Evolutionary conservation across 208 protist species (phyloP).

Genomic region (Leishmania martiniquensis): DNA sequence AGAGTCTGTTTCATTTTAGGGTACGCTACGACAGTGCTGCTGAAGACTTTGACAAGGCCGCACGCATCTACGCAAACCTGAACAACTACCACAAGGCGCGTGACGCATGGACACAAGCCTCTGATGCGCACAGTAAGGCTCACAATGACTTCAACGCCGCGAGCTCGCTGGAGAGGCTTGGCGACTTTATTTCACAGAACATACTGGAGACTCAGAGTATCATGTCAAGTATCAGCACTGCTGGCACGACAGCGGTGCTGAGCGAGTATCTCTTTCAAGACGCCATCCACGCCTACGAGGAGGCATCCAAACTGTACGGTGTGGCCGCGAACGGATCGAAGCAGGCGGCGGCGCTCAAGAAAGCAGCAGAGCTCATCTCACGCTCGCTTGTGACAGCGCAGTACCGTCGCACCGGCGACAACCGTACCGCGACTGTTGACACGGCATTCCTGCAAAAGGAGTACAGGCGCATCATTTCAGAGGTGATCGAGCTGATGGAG

Average conservation of each 20-base stretch:
- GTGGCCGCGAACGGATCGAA: conserved; percentile 34
- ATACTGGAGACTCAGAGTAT: conserved; percentile 19
- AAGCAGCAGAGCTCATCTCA: conserved; percentile 32
- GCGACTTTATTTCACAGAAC: conserved; percentile 25
- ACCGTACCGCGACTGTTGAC: conserved; percentile 1
- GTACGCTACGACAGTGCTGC: conserved; percentile 66
- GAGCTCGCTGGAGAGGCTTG: conserved; percentile 54
- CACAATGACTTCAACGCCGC: conserved; percentile 53
- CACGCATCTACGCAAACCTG: conserved; percentile 65
- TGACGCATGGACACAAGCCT: conserved; percentile 48
- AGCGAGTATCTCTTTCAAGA: conserved; percentile 25
- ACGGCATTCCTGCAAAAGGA: conserved; percentile 12
- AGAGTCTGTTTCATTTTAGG: conserved; percentile 52
- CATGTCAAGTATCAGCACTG: conserved; percentile 2
- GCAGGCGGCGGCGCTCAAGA: conserved; percentile 35
- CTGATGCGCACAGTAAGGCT: conserved; percentile 50
- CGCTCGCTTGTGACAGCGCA: conserved; percentile 10
- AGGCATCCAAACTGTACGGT: conserved; percentile 33
- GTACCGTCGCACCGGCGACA: neutral
- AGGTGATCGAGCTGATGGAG: conserved; percentile 45
- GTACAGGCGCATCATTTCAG: conserved; percentile 33
- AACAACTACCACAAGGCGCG: conserved; percentile 40
- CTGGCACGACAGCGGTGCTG: neutral
- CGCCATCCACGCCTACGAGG: conserved; percentile 39
- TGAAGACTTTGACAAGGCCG: conserved; percentile 71